Conservation (phyloP, 257 asterid species). For the Solanum acaule region DNA sequence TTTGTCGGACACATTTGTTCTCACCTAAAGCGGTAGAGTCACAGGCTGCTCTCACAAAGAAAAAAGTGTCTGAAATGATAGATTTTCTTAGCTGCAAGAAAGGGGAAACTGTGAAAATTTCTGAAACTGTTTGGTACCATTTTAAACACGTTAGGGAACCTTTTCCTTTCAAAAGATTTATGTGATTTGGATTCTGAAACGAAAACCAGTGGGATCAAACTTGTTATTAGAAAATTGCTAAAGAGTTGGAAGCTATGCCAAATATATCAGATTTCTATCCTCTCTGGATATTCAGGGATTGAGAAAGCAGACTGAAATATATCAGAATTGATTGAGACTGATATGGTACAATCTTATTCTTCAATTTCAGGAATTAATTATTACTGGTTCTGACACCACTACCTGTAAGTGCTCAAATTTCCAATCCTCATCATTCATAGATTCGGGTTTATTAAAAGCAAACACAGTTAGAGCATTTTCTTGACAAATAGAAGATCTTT, state of each 20-base stretch:
- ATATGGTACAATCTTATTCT: no score
- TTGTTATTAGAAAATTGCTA: constrained; percentile 7
- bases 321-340: no score
- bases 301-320: no score
- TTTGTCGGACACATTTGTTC: constrained; percentile 27
- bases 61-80: constrained; percentile 24
- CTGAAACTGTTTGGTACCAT: constrained; percentile 11
- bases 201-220: constrained; percentile 4
- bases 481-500: no score
- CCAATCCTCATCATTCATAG: no score
- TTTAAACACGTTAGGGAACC: constrained; percentile 24
- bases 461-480: no score
- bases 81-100: constrained; percentile 12
- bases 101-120: constrained; percentile 12
- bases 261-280: no score
- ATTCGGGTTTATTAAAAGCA: no score
- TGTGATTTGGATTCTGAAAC: constrained; percentile 4
- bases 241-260: background rate
- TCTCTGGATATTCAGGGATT: no score
- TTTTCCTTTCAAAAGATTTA: constrained; percentile 17
- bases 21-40: constrained; percentile 16
- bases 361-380: no score
- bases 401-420: no score
- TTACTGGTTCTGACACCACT: no score
- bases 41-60: background rate